Evolutionary conservation across 768 basidiomycete species (phyloP).

Genomic region (Hygrophoropsis aurantiaca): DNA sequence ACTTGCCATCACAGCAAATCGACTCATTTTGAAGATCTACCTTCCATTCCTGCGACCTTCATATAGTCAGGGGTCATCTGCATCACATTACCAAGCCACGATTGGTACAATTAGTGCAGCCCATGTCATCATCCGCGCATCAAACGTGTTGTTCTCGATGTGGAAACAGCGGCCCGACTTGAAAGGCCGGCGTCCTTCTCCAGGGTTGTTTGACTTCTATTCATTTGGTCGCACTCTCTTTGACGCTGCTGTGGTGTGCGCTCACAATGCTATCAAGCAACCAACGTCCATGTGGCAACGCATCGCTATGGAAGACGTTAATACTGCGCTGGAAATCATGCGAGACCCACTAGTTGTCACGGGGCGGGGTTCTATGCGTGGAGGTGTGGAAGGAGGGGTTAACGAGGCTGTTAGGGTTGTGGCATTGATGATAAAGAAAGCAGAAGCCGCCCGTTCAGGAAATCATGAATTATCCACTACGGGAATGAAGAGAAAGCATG

Average conservation of each 20-base stretch:
- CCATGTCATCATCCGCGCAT: slow-evolving; percentile 58
- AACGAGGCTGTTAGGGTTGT: slow-evolving; percentile 40
- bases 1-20: slow-evolving; percentile 57
- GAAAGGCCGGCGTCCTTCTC: slow-evolving; percentile 33
- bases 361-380: slow-evolving; percentile 29
- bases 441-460: slow-evolving; percentile 30
- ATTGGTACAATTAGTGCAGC: slow-evolving; percentile 65
- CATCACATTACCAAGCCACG: slow-evolving; percentile 50
- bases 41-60: slow-evolving; percentile 60
- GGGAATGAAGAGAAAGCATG: slow-evolving; percentile 45
- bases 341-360: slow-evolving; percentile 33
- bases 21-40: slow-evolving; percentile 63
- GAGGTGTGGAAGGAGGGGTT: slow-evolving; percentile 31
- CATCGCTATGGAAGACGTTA: slow-evolving; percentile 47
- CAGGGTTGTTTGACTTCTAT: slow-evolving; percentile 56
- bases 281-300: slow-evolving; percentile 46
- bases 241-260: slow-evolving; percentile 65
- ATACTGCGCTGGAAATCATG: slow-evolving; percentile 44
- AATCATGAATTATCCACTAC: slow-evolving; percentile 12
- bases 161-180: slow-evolving; percentile 37
- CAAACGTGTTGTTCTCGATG: slow-evolving; percentile 39
- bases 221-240: slow-evolving; percentile 61
- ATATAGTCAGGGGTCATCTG: slow-evolving; percentile 20
- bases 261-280: slow-evolving; percentile 58
- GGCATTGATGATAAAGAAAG: slow-evolving; percentile 39